Percentiles rank a stretch among this genome's conserved stretches.
Conservation (phyloP, 805 yeast species). For the Jamesozyma jinghongensis region DNA sequence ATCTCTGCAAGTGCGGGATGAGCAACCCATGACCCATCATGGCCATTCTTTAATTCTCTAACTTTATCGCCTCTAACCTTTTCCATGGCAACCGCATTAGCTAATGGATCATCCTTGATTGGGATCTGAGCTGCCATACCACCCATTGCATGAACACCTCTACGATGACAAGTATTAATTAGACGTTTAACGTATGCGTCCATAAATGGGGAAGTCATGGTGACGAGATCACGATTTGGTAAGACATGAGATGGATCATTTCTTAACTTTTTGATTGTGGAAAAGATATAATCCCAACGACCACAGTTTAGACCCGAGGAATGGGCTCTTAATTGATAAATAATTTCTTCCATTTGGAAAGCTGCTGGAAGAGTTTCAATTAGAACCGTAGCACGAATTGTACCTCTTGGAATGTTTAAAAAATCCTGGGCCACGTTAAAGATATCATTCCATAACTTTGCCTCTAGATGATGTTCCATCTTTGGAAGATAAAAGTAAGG, state of each 20-base stretch:
- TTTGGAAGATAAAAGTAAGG: conserved; percentile 80
- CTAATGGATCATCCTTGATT: conserved; percentile 57
- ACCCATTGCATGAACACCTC: conserved; percentile 82
- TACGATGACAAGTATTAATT: conserved; percentile 63
- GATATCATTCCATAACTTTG: conserved; percentile 74
- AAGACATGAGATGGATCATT: conserved; percentile 56
- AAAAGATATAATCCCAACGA: conserved; percentile 82
- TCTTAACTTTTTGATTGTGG: conserved; percentile 67
- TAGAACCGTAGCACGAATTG: conserved; percentile 70
- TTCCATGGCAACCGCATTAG: conserved; percentile 58
- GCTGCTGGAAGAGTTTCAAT: conserved; percentile 82
- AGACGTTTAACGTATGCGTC: conserved; percentile 63
- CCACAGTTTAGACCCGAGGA: conserved; percentile 80
- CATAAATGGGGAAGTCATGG: conserved; percentile 82
- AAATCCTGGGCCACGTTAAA: conserved; percentile 69
- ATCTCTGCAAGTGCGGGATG: conserved; percentile 78
- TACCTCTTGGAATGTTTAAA: conserved; percentile 59
- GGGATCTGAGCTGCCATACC: conserved; percentile 90
- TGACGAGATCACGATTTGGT: conserved; percentile 71
- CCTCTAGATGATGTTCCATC: conserved; percentile 81
- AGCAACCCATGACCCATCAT: conserved; percentile 86
- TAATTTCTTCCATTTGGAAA: conserved; percentile 78
- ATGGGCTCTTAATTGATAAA: conserved; percentile 67
- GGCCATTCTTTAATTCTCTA: conserved; percentile 68
- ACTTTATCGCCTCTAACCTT: conserved; percentile 69